These are phyloP conservation scores for Russula ochroleuca DNA, from an alignment of 768 basidiomycete genomes.

Conservation along the genomic window DNA sequence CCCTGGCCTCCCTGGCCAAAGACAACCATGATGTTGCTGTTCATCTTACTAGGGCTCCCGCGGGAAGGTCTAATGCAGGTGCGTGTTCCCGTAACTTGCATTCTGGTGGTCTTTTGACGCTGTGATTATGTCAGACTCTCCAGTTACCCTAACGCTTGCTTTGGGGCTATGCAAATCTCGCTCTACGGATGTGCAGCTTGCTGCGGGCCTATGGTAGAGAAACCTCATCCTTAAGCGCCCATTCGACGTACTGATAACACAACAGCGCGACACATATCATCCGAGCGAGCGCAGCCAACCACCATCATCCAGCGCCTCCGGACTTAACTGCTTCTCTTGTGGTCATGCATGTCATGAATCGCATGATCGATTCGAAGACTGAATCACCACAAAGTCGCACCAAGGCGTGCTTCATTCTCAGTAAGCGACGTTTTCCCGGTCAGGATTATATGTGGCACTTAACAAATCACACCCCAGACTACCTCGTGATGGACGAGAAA, in stretches of 20 bases:
- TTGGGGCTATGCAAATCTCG: slow-evolving; percentile 56
- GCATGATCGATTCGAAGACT: slow-evolving; percentile 45
- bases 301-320: slow-evolving; percentile 32
- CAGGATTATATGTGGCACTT: neutral
- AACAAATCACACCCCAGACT: slow-evolving; percentile 38
- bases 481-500: slow-evolving; percentile 68
- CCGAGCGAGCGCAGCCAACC: slow-evolving; percentile 42
- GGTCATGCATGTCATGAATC: slow-evolving; percentile 67
- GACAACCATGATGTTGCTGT: slow-evolving; percentile 55
- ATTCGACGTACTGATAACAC: slow-evolving; percentile 4
- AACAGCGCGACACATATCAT: slow-evolving; percentile 57
- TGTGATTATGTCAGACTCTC: slow-evolving; percentile 14
- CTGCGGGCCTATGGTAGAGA: slow-evolving; percentile 63
- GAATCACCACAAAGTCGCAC: slow-evolving; percentile 47
- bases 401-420: slow-evolving; percentile 72
- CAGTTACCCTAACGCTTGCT: slow-evolving; percentile 42
- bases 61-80: slow-evolving; percentile 20
- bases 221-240: neutral
- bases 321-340: slow-evolving; percentile 51
- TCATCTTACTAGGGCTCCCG: slow-evolving; percentile 41
- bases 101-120: neutral
- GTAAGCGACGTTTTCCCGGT: slow-evolving; percentile 40
- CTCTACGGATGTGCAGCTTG: slow-evolving; percentile 57
- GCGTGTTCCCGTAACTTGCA: neutral
- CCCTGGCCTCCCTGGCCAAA: slow-evolving; percentile 60